Evolutionary conservation across 2,329 filamentous ascomycete genomes (phyloP), one percentile per base, ranked within the genome.

Genomic region (Elsinoe australis): DNA sequence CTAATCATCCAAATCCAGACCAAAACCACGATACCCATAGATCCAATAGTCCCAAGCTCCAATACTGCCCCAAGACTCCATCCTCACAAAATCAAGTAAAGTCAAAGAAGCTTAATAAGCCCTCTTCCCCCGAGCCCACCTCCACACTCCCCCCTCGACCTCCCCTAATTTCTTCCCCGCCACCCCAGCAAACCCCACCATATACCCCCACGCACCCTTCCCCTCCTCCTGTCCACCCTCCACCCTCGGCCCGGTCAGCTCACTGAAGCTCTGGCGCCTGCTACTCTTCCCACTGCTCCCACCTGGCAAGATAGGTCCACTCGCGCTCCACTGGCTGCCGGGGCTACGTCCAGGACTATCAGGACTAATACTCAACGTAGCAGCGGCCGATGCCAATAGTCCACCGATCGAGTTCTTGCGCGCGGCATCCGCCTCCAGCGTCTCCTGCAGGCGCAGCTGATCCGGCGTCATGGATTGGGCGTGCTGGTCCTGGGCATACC

Each of bases 61-160:
- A n/a, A n/a, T n/a, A n/a, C n/a, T n/a, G n/a, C n/a, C n/a, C n/a
- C n/a, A n/a, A n/a, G n/a, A n/a, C n/a, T n/a, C n/a, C n/a, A n/a
- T n/a, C n/a, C n/a, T n/a, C n/a, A n/a, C n/a, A n/a, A n/a, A n/a
- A n/a, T n/a, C n/a, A n/a, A n/a, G n/a, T n/a, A n/a, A n/a, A n/a
- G n/a, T n/a, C n/a, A n/a, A n/a, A n/a, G n/a, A n/a, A n/a, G n/a
- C n/a, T n/a, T n/a, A n/a, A n/a, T n/a, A n/a, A 15, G 12, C 18
- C 31, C 28, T 34, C 42, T 12, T 22, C 42, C 42, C 28, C 29
- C 28, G 22, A 33, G 42, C 44, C 29, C 44, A 47, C 44, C 31
- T 14, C 22, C 22, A 29, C 5, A 29, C 4, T 24, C 28, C 28
- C 8, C 15, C 28, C 39, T 31, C 22, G 10, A 29, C 24, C 39